phyloP scores from a whole-genome alignment of 1,284 basidiomycete genomes.

The Crocinoboletus sp. region DNA sequence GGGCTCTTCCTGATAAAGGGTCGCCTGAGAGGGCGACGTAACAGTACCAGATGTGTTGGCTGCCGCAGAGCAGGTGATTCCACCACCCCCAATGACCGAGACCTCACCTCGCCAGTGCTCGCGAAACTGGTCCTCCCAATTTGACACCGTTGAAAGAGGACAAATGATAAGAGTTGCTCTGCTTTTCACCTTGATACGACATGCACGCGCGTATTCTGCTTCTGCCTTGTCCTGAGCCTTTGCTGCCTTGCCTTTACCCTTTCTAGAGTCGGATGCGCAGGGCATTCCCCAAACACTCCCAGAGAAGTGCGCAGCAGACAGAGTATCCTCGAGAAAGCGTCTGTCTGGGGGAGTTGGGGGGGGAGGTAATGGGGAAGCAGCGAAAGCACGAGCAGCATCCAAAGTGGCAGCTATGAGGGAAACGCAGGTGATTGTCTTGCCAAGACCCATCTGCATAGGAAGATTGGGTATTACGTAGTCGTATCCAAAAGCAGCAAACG shows the following conservation, averaged over 20 bases:
- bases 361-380: constrained; percentile 47
- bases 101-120: constrained; percentile 93
- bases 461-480: constrained; percentile 16
- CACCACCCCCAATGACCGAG: constrained; percentile 73
- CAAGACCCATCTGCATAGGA: constrained; percentile 99
- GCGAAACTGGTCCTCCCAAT: constrained; percentile 98
- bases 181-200: constrained; percentile 74
- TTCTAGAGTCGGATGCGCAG: constrained; percentile 39
- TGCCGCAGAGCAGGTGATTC: constrained; percentile 32
- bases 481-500: constrained; percentile 32
- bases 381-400: constrained; percentile 66
- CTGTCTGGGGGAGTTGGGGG: constrained; percentile 41
- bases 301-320: constrained; percentile 63
- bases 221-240: constrained; percentile 64
- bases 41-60: constrained; percentile 17
- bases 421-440: constrained; percentile 94
- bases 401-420: constrained; percentile 90
- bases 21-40: constrained; percentile 22
- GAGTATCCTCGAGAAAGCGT: constrained; percentile 34
- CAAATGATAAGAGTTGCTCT: constrained; percentile 96
- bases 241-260: constrained; percentile 60
- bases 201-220: constrained; percentile 61
- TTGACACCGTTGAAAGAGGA: constrained; percentile 93
- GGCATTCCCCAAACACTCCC: constrained; percentile 86
- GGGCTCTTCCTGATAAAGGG: constrained; percentile 34